Evolutionary conservation across 2,329 filamentous ascomycete species (phyloP), one percentile per base, ranked within the genome.

Genomic region (Periconia sp.): DNA sequence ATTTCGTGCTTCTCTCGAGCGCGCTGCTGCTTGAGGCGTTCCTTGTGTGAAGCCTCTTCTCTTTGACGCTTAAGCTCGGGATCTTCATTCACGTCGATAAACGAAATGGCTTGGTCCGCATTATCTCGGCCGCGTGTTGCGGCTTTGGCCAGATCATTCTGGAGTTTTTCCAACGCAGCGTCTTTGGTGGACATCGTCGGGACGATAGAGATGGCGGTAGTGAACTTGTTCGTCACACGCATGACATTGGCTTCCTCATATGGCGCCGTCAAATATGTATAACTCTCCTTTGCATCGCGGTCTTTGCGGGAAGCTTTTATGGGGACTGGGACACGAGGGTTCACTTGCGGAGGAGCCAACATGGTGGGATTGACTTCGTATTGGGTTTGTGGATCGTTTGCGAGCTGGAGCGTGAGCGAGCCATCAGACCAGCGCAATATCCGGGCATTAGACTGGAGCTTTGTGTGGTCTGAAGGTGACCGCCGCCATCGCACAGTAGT

Each of bases 371-470:
- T 81, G 44, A 92, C 81, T 65, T 91, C 88, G 77, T 88, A 92
- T 65, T 92, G 89, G 58, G 87, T 85, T 35, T 74, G 78, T 1
- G 85, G 83, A 37, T 85, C 81, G 54, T 85, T 85, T 14, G 89
- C 90, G 20, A 92, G 79, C n/a, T 88, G 84, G 20, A 93, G 77
- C 11, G 89, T 92, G 15, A 90, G 77, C 3, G 87, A 91, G 27
- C 90, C 90, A 66, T 93, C 90, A 56, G 86, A 91, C 90, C 90
- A 93, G 61, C 84, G 83, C 66, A 90, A 84, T 30, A 93, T 77
- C 57, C 87, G 83, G 2, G 90, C 84, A 68, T 93, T 93, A 66
- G 89, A 92, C 68, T 89, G 84, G 13, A 92, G 78, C 56, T 85
- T 77, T 46, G 82, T 81, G 1, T 85, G 87, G 52, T 86, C 76